Conservation (phyloP, 495 filamentous ascomycete species). For the Hypoxylon subgilvum region DNA sequence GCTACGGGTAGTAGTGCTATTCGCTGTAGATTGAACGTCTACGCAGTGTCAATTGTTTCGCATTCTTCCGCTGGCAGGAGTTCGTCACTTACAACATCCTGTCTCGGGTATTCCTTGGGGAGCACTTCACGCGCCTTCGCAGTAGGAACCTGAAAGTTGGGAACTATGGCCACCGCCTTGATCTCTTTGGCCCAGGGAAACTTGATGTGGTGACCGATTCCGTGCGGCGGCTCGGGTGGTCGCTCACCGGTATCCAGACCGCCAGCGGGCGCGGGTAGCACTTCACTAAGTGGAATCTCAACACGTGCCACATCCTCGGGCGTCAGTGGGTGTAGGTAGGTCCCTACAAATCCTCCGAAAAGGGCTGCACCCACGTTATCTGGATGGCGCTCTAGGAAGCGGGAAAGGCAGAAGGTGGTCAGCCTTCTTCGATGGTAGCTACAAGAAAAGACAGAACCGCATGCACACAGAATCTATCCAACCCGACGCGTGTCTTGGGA, state of each 20-base stretch:
- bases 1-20: constrained; percentile 86
- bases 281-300: constrained; percentile 95
- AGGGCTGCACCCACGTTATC: constrained; percentile 96
- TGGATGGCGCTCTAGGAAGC: constrained; percentile 78
- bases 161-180: constrained; percentile 92
- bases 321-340: constrained; percentile 87
- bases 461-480: no score
- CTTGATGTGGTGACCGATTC: constrained; percentile 91
- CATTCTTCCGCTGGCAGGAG: not conserved
- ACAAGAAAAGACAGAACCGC: not conserved
- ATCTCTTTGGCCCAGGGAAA: constrained; percentile 92
- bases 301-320: constrained; percentile 82
- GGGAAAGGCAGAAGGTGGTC: constrained; percentile 8
- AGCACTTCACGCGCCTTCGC: constrained; percentile 84
- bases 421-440: constrained; percentile 7
- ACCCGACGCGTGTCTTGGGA: not conserved
- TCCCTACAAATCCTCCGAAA: constrained; percentile 96
- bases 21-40: constrained; percentile 93
- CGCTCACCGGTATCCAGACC: constrained; percentile 82
- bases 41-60: not conserved
- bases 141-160: constrained; percentile 90
- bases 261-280: constrained; percentile 83
- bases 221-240: constrained; percentile 84
- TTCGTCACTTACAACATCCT: constrained; percentile 69
- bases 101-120: constrained; percentile 73